These are phyloP conservation scores for Nemania diffusa DNA, from an alignment of 2,329 filamentous ascomycete species.

Conservation along the genomic window DNA sequence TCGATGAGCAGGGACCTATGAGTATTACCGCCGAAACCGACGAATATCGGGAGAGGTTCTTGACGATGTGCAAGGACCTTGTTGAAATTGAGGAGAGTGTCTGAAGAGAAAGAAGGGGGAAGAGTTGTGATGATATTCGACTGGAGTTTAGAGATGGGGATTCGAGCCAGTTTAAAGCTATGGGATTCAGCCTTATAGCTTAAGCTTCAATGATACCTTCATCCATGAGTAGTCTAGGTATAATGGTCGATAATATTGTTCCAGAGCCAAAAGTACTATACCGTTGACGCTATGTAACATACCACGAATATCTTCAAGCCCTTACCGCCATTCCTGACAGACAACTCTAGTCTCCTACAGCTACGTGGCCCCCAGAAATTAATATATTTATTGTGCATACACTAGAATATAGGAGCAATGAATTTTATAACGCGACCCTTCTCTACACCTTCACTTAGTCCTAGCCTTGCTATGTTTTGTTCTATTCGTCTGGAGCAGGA, in stretches of 20 bases:
- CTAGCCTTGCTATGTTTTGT: neutral
- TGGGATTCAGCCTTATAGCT: neutral
- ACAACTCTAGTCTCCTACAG: neutral
- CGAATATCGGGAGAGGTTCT: slow-evolving; percentile 70
- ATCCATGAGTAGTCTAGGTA: neutral
- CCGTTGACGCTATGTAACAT: neutral
- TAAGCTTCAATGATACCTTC: slow-evolving; percentile 11
- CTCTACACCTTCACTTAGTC: neutral
- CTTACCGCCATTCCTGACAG: neutral
- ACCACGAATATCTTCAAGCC: neutral
- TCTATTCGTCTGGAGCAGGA: neutral
- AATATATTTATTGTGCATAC: neutral
- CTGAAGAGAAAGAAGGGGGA: neutral
- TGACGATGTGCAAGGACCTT: slow-evolving; percentile 60
- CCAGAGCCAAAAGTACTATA: neutral
- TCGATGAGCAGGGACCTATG: slow-evolving; percentile 75
- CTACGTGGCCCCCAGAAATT: neutral
- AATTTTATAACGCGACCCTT: neutral
- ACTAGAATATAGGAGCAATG: neutral
- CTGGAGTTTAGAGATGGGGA: neutral
- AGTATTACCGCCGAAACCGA: slow-evolving; percentile 75
- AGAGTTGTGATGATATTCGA: neutral
- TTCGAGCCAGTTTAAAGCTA: neutral
- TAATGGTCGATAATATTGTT: neutral
- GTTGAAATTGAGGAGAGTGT: slow-evolving; percentile 47